These are phyloP conservation scores for Tolypocladium paradoxum DNA, from an alignment of 2,329 filamentous ascomycete species.

Conservation along the genomic window DNA sequence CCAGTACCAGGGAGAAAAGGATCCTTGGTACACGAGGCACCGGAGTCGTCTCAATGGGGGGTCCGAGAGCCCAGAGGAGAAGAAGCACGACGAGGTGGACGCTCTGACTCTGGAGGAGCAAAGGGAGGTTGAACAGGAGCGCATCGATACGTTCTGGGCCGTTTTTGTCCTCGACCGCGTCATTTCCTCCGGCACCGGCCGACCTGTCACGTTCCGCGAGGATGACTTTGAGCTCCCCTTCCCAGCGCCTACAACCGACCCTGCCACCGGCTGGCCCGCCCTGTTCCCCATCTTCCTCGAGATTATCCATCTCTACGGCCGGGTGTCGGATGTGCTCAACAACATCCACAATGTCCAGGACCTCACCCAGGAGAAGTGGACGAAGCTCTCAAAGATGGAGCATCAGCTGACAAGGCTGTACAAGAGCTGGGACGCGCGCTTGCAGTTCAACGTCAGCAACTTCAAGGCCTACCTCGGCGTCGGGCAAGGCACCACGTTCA, in stretches of 20 bases:
- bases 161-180: conserved; percentile 81
- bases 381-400: conserved; percentile 66
- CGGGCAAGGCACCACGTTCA: conserved; percentile 77
- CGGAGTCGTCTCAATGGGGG: conserved; percentile 26
- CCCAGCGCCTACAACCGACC: conserved; percentile 36
- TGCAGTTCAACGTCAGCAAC: conserved; percentile 78
- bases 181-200: conserved; percentile 77
- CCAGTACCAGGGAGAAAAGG: conserved; percentile 44
- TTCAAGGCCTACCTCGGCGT: conserved; percentile 76
- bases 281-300: conserved; percentile 72
- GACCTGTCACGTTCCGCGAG: conserved; percentile 73
- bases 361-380: conserved; percentile 63
- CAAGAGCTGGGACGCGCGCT: conserved; percentile 59
- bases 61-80: conserved; percentile 27
- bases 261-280: conserved; percentile 58
- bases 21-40: conserved; percentile 36
- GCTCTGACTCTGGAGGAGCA: conserved; percentile 38
- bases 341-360: conserved; percentile 65
- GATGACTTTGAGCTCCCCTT: conserved; percentile 77
- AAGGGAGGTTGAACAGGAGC: conserved; percentile 64
- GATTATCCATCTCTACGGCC: conserved; percentile 77
- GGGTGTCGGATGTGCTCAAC: conserved; percentile 76
- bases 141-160: conserved; percentile 81
- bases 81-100: conserved; percentile 28
- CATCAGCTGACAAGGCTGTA: conserved; percentile 62